Percentiles rank a stretch among this genome's conserved stretches.
Evolutionary conservation across 495 filamentous ascomycete species (phyloP).

Genomic region (Xylaria curta): DNA sequence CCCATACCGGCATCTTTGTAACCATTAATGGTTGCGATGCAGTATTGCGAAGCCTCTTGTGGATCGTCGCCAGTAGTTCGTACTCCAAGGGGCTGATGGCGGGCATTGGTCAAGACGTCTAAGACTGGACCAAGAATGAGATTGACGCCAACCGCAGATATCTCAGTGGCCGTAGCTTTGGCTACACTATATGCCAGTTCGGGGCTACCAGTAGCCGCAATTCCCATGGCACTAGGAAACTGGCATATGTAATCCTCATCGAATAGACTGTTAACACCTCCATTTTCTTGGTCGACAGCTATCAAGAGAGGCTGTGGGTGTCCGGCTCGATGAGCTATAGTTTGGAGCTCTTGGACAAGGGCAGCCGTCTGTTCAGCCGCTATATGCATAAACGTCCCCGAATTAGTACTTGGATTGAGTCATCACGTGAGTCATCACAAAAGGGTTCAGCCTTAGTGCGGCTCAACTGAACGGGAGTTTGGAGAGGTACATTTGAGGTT

Average conservation of each 20-base stretch:
- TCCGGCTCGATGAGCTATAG: slow-evolving; percentile 82
- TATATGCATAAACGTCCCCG: slow-evolving; percentile 39
- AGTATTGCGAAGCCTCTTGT: slow-evolving; percentile 87
- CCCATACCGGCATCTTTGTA: slow-evolving; percentile 84
- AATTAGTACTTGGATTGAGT: slow-evolving; percentile 29
- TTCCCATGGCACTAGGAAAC: slow-evolving; percentile 89
- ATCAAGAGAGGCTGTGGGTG: slow-evolving; percentile 85
- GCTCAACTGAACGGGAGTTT: slow-evolving; percentile 12
- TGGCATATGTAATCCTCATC: slow-evolving; percentile 91
- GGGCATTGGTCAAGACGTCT: slow-evolving; percentile 88
- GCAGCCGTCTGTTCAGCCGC: slow-evolving; percentile 83
- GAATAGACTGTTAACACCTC: slow-evolving; percentile 90
- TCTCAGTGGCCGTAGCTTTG: slow-evolving; percentile 84
- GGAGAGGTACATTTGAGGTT: slow-evolving; percentile 78
- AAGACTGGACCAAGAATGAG: slow-evolving; percentile 88
- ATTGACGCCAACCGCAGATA: slow-evolving; percentile 86
- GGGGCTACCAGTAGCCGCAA: slow-evolving; percentile 81
- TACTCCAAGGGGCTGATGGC: slow-evolving; percentile 85
- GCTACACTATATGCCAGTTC: slow-evolving; percentile 81
- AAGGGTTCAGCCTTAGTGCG: slow-evolving; percentile 12
- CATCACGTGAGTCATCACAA: neutral
- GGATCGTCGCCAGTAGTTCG: slow-evolving; percentile 85
- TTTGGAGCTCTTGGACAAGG: slow-evolving; percentile 84
- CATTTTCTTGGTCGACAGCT: slow-evolving; percentile 91
- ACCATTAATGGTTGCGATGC: slow-evolving; percentile 84